Base-by-base conservation (phyloP, 768 basidiomycete species). In the Termitomyces sp. region DNA sequence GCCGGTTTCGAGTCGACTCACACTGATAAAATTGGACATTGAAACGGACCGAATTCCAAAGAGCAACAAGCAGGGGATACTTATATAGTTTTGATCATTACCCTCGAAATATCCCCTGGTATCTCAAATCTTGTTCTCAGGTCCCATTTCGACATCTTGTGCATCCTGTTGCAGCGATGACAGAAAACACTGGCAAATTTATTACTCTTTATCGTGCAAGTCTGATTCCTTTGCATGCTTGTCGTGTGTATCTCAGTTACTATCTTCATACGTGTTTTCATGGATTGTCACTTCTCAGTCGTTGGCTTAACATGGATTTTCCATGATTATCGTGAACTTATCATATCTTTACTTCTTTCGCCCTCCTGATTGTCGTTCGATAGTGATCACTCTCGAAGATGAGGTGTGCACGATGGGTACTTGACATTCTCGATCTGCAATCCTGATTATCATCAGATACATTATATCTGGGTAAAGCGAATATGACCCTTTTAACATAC, bases 391-490 rank as follows among this genome's bases (percentile, higher is more conserved):
- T 17, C 60, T 73, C 14, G 70, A 72, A 54, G 70, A 71, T 48
- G 70, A 72, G 67, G 71, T 70, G 31, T 7, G 53, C n/a, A 10
- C 9, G 12, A n/a, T 47, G 33, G 14, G 5, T 19, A 17, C 21
- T 19, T 5, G 19, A 3, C 10, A 11, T 21, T 31, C 11, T 9
- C 10, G 57, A 28, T 11, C 31, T 40, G 23, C 9, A 23, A 33
- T 17, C 12, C 42, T 35, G 17, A 45, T 35, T 10, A 21, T 30
- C 52, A n/a, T 5, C 9, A 76, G 74, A 63, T 75, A 57, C 62
- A 63, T 30, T 72, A 68, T 54, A 71, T 78, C 33, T 76, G 76
- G 75, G 76, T 77, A 47, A 30, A 67, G 52, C 10, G 46, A 26
- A 30, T 3, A 19, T 40, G 6, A 15, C 41, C 23, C n/a, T 14